Evolutionary conservation across 805 yeast genomes (phyloP).

Genomic region (Starmerella bombi): DNA sequence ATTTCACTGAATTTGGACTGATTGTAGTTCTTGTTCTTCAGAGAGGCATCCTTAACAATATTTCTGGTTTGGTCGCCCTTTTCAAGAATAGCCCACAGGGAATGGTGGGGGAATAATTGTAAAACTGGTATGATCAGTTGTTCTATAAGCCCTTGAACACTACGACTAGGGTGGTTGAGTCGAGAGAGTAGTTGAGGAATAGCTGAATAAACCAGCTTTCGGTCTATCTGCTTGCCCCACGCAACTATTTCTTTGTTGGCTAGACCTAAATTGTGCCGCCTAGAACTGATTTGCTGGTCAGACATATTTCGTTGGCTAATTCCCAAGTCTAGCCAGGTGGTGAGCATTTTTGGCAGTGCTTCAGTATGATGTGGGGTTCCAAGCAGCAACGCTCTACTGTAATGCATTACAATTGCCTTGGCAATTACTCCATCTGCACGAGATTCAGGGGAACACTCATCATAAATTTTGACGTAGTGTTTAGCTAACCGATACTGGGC

Average conservation of each 20-base stretch:
- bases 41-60: conserved; percentile 8
- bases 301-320: conserved; percentile 2
- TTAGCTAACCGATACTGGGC: conserved; percentile 71
- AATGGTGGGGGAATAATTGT: conserved; percentile 59
- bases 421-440: conserved; percentile 35
- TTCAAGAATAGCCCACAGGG: conserved; percentile 73
- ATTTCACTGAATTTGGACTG: background rate
- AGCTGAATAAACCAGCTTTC: conserved; percentile 50
- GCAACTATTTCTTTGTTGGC: conserved; percentile 11
- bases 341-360: conserved; percentile 64
- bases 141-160: conserved; percentile 43
- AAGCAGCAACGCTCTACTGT: conserved; percentile 44
- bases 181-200: conserved; percentile 78
- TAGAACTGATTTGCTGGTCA: conserved; percentile 1
- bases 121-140: conserved; percentile 47
- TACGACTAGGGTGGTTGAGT: conserved; percentile 43
- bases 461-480: conserved; percentile 64
- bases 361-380: conserved; percentile 64
- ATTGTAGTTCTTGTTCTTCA: background rate
- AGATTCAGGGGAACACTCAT: conserved; percentile 26
- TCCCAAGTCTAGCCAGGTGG: conserved; percentile 62
- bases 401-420: conserved; percentile 40
- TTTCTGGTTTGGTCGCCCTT: conserved; percentile 4
- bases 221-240: conserved; percentile 13
- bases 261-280: conserved; percentile 5